Base-by-base conservation (phyloP, 371 early-diverging fungal species). In the Mucor circinelloides region DNA sequence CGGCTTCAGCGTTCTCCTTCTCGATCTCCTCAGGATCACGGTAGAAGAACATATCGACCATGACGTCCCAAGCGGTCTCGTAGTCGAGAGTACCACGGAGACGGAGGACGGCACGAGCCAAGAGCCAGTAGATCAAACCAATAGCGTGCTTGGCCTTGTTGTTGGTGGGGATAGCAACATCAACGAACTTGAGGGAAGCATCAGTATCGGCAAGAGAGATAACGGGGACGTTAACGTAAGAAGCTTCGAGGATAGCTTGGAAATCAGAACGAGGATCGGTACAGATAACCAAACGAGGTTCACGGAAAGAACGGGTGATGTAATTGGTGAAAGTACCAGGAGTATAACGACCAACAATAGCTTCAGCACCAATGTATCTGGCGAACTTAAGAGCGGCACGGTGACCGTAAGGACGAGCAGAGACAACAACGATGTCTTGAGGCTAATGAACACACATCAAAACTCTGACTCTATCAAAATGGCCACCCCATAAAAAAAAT, bases 271-370 rank as follows among this genome's bases (percentile, higher is more conserved):
- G 93, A 77, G 99, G 97, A 88, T 99, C 99, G 70, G 99, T 94
- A 74, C 97, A 97, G 75, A 99, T 90, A 78, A 99, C 92, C 73
- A 99, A 85, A 71, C 99, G 93, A 76, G 99, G 99, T 88, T 99
- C 99, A 87, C 95, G 93, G 92, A 99, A 97, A 72, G 95, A 86
- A 78, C 95, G 97, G 75, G 99, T 99, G 87, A 95, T 97, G 89
- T 98, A 97, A 89, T 99, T 99, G 82, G 99, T 99, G 91, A 99
- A 99, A 82, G 96, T 97, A 89, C 99, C 99, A 72, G 99, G 99
- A 83, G 99, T 99, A 94, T 99, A 99, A 79, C 99, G 94, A 83
- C 99, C 99, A 65, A 99, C 99, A 70, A 98, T 93, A 77, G 99
- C 97, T 84, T 95, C 97, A 67, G 96, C 94, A 71, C 98, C 98